Percentiles rank a stretch among this genome's conserved stretches.
phyloP scores from a whole-genome alignment of 352 stramenopile genomes.

The Pythium brassicae region DNA sequence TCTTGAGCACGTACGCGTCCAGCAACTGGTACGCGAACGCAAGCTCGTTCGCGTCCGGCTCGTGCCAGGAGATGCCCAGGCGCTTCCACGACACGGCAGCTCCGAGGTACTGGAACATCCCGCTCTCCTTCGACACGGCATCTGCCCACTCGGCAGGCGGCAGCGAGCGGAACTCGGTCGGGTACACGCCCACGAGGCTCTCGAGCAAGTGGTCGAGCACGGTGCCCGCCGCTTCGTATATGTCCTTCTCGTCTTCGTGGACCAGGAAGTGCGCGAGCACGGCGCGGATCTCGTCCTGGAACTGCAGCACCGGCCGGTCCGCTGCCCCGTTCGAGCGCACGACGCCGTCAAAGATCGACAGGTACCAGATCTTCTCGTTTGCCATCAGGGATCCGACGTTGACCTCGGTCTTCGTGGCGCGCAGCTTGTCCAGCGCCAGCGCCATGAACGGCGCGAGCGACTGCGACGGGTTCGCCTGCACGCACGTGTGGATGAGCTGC shows the following conservation, averaged over 20 bases:
- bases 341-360: slow-evolving; percentile 51
- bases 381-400: slow-evolving; percentile 32
- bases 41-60: slow-evolving; percentile 51
- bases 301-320: slow-evolving; percentile 26
- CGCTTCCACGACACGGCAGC: slow-evolving; percentile 44
- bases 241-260: slow-evolving; percentile 48
- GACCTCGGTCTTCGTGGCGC: slow-evolving; percentile 25
- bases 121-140: slow-evolving; percentile 29
- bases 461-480: slow-evolving; percentile 37
- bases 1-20: slow-evolving; percentile 36
- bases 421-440: slow-evolving; percentile 47
- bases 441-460: slow-evolving; percentile 36
- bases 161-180: slow-evolving; percentile 57
- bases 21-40: slow-evolving; percentile 48
- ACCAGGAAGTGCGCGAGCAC: slow-evolving; percentile 42
- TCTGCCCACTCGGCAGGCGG: slow-evolving; percentile 36
- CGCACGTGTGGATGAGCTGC: slow-evolving; percentile 42
- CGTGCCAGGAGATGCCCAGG: slow-evolving; percentile 52
- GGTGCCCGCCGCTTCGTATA: slow-evolving; percentile 41
- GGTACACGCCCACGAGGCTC: slow-evolving; percentile 48
- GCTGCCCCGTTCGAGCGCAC: slow-evolving; percentile 34
- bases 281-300: slow-evolving; percentile 29
- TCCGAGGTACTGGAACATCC: slow-evolving; percentile 63
- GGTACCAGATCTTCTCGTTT: slow-evolving; percentile 67
- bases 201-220: slow-evolving; percentile 43